Evolutionary conservation across 1,139 yeast species (phyloP).

Genomic region (Saccharomyces hybrid): DNA sequence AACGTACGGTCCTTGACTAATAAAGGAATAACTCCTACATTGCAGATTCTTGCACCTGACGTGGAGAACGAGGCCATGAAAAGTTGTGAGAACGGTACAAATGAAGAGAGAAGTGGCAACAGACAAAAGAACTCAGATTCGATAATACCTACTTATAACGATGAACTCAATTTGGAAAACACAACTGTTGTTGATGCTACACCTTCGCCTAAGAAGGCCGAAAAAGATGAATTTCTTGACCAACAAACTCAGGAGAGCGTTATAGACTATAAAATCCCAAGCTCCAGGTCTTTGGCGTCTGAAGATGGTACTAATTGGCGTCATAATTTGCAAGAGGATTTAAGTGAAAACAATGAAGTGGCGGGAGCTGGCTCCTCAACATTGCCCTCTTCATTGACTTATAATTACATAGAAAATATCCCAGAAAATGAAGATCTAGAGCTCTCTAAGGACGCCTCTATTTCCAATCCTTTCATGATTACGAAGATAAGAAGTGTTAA

Average conservation of each 20-base stretch:
- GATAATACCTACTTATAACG: not conserved
- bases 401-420: slow-evolving; percentile 6
- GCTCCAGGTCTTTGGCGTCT: slow-evolving; percentile 7
- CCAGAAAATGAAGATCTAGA: slow-evolving; percentile 20
- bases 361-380: not conserved
- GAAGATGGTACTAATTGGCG: slow-evolving; percentile 13
- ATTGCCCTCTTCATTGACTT: slow-evolving; percentile 19
- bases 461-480: slow-evolving; percentile 31
- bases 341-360: not conserved
- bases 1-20: not conserved
- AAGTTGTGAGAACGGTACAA: not conserved
- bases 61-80: not conserved
- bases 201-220: not conserved
- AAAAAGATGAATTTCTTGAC: not conserved
- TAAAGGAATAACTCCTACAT: slow-evolving; percentile 1
- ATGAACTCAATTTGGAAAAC: not conserved
- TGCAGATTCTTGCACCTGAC: not conserved
- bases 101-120: not conserved
- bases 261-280: not conserved
- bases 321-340: slow-evolving; percentile 6
- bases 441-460: slow-evolving; percentile 16
- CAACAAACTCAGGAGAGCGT: not conserved
- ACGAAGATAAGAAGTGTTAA: slow-evolving; percentile 16
- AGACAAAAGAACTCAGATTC: not conserved
- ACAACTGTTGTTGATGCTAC: not conserved